phyloP scores from a whole-genome alignment of 768 basidiomycete species.

The Pisolithus microcarpus region DNA sequence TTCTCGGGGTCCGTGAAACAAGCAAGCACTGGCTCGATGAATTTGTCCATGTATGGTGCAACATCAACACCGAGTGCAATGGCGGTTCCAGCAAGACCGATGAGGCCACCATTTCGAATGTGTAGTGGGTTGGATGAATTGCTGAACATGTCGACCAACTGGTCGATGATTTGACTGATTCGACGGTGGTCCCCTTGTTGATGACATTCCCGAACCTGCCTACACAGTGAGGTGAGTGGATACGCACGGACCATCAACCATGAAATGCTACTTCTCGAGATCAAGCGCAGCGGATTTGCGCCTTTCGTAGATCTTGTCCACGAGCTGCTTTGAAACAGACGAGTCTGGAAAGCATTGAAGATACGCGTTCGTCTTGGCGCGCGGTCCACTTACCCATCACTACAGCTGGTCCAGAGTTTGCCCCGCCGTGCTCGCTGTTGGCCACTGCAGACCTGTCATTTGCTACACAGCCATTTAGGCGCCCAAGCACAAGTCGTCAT shows the following conservation, averaged over 20 bases:
- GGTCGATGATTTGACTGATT: constrained; percentile 85
- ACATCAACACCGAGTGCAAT: constrained; percentile 93
- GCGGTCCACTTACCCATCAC: not conserved
- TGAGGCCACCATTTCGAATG: constrained; percentile 89
- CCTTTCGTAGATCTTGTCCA: constrained; percentile 95
- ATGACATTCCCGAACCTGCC: constrained; percentile 82
- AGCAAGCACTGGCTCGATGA: constrained; percentile 78
- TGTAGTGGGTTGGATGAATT: constrained; percentile 80
- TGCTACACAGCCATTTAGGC: not conserved
- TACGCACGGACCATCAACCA: not conserved
- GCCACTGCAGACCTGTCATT: too few relatives aligned
- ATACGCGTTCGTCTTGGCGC: not conserved
- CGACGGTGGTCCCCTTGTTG: constrained; percentile 73
- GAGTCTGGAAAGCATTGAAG: constrained; percentile 41
- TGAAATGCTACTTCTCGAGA: constrained; percentile 72
- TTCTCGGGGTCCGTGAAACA: constrained; percentile 95
- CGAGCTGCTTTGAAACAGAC: constrained; percentile 69
- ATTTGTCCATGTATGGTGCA: constrained; percentile 90
- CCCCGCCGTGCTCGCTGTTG: too few relatives aligned
- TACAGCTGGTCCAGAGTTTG: not conserved
- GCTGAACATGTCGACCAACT: constrained; percentile 91
- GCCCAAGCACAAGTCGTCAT: not conserved
- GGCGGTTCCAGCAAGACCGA: constrained; percentile 93
- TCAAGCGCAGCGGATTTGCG: constrained; percentile 93
- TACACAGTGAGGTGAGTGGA: constrained; percentile 24